Evolutionary conservation across 2,329 filamentous ascomycete genomes (phyloP), one percentile per base, ranked within the genome.

Genomic region (Colletotrichum costaricense): DNA sequence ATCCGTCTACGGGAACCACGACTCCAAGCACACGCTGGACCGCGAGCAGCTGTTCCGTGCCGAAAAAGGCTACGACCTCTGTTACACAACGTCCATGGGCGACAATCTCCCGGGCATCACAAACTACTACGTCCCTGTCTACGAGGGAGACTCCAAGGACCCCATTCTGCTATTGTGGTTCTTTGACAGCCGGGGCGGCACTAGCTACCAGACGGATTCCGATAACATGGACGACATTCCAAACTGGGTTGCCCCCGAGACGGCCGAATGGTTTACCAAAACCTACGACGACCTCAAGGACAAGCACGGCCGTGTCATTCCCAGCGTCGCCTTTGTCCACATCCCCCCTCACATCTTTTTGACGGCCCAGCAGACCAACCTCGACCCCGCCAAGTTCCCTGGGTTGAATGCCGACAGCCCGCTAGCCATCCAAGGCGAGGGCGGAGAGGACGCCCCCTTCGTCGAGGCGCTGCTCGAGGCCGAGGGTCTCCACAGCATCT

Each of bases 1-100:
- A 2, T 88, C 86, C 2, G 88, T 88, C 0, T 92, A 92, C 70
- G 90, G 90, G 5, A 92, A 92, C 73, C 90, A 92, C 77, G 90
- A 92, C 77, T 86, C 83, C 66, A 80, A 86, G 59, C 85, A 81
- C 72, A 88, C 88, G 62, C 77, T 89, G 22, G 85, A 85, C 3
- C 82, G 83, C 74, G 81, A 80, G 2, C 67, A 79, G 0, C 75
- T 83, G 2, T 79, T 82, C 1, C 87, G 86, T 2, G 80, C 88
- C 1, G 87, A 86, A 11, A 91, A 91, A 75, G 91, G 90, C 78
- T 89, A 86, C 70, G 74, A 74, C 76, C 90, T 7, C 85, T 85
- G 0, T 80, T 91, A 2, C 89, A 87, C 76, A 78, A 81, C 12
- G 73, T 78, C 68, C 22, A 72, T 75, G 58, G 70, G 74, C 24